Conservation (phyloP, 495 filamentous ascomycete species). For the Platismatia glauca region DNA sequence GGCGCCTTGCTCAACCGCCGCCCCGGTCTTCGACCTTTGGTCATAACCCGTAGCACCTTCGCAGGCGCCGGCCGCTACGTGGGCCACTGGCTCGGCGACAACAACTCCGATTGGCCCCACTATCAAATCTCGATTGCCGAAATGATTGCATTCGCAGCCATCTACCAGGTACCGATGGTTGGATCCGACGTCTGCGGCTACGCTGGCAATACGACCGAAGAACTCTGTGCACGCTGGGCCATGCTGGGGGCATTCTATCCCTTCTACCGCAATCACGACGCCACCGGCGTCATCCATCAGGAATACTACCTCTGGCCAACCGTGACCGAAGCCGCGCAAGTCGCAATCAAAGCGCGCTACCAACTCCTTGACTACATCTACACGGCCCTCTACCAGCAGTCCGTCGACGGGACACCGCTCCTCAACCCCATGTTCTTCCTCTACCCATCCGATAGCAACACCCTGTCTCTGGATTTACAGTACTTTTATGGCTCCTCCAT, state of each 20-base stretch:
- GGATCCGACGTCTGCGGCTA: conserved; percentile 81
- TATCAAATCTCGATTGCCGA: conserved; percentile 61
- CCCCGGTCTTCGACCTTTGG: conserved; percentile 56
- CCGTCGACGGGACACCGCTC: conserved; percentile 57
- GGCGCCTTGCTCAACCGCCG: conserved; percentile 61
- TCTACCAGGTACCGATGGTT: conserved; percentile 83
- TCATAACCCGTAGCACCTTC: conserved; percentile 82
- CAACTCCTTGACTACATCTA: conserved; percentile 74
- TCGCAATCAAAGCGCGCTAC: conserved; percentile 69
- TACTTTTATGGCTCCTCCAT: conserved; percentile 67
- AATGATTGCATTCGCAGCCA: conserved; percentile 63
- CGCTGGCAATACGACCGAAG: conserved; percentile 59
- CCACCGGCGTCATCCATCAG: conserved; percentile 43
- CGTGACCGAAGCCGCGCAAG: conserved; percentile 57
- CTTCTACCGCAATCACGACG: conserved; percentile 79
- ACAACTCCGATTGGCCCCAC: conserved; percentile 61
- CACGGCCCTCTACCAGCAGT: conserved; percentile 60
- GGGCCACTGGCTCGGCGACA: conserved; percentile 87
- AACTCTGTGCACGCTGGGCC: conserved; percentile 77
- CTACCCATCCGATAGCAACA: conserved; percentile 59
- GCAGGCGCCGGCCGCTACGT: conserved; percentile 69
- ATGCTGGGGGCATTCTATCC: conserved; percentile 71
- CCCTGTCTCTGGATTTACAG: conserved; percentile 52
- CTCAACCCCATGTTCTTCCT: conserved; percentile 62
- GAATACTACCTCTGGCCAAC: conserved; percentile 70